These are phyloP conservation scores for Eucalyptus microcorys DNA, from an alignment of 345 rosid genomes.

Conservation along the genomic window DNA sequence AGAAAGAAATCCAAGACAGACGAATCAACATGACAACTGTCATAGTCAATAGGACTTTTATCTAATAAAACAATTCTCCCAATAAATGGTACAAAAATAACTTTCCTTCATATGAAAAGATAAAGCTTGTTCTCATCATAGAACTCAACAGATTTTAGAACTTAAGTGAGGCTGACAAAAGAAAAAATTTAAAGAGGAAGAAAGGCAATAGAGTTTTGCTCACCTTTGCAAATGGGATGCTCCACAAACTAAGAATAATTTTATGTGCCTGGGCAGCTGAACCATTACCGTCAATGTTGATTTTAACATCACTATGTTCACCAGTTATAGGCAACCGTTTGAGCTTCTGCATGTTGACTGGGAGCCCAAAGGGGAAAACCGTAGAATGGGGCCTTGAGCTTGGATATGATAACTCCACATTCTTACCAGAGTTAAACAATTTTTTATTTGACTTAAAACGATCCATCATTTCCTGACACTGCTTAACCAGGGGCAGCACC, in stretches of 20 bases:
- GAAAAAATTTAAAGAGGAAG: neutral
- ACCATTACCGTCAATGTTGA: constrained; percentile 55
- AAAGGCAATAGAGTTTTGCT: neutral
- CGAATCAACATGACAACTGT: neutral
- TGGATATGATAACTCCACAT: constrained; percentile 54
- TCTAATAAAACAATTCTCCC: neutral
- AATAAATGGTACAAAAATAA: neutral
- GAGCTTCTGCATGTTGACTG: constrained; percentile 53
- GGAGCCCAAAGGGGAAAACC: constrained; percentile 57
- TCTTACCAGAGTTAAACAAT: constrained; percentile 35
- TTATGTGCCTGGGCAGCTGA: constrained; percentile 57
- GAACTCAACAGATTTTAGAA: neutral
- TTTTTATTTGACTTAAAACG: constrained; percentile 39
- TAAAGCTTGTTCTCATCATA: neutral
- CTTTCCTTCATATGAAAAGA: neutral
- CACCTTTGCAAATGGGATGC: constrained; percentile 90
- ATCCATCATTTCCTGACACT: constrained; percentile 60
- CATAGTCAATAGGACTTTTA: neutral
- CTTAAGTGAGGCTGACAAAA: neutral
- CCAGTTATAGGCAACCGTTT: constrained; percentile 28
- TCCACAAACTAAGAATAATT: constrained; percentile 77
- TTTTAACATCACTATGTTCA: constrained; percentile 47
- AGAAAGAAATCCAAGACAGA: neutral
- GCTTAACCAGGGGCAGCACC: constrained; percentile 63
- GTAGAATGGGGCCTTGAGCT: constrained; percentile 26